Percentiles rank a stretch among this genome's conserved stretches.
Evolutionary conservation across 2,329 filamentous ascomycete genomes (phyloP).

Genomic region (Aspergillus persii): DNA sequence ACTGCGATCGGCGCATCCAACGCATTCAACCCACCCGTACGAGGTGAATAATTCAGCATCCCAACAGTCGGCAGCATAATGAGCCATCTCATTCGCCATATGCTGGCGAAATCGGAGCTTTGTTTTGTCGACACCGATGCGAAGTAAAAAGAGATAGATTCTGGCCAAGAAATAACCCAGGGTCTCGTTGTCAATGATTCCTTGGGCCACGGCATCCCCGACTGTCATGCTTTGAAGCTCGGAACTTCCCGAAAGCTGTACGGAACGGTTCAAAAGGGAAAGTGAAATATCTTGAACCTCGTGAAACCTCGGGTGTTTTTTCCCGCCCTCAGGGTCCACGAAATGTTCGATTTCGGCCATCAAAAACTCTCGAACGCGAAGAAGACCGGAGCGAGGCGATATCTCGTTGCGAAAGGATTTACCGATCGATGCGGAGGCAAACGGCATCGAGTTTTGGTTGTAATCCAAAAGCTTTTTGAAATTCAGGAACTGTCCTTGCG

Average conservation of each 20-base stretch:
- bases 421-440: slow-evolving; percentile 94
- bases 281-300: slow-evolving; percentile 83
- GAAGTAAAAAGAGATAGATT: too few species aligned
- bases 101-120: too few species aligned
- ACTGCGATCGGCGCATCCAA: slow-evolving; percentile 92
- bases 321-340: slow-evolving; percentile 89
- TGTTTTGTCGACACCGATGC: too few species aligned
- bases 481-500: slow-evolving; percentile 96
- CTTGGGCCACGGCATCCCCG: too few species aligned
- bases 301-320: slow-evolving; percentile 86
- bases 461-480: slow-evolving; percentile 95
- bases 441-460: slow-evolving; percentile 93
- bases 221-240: too few species aligned
- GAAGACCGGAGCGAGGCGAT: slow-evolving; percentile 82
- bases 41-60: too few species aligned
- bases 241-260: too few species aligned
- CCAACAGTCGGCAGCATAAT: too few species aligned
- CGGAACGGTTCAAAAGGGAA: too few species aligned
- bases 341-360: slow-evolving; percentile 99
- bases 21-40: slow-evolving; percentile 97
- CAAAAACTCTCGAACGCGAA: slow-evolving; percentile 93
- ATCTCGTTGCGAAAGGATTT: slow-evolving; percentile 99
- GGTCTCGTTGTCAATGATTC: too few species aligned
- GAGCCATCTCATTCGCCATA: too few species aligned
- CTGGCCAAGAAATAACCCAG: too few species aligned